Conservation (phyloP, 164 flowering plant genomes). For the Tinospora cordifolia region DNA sequence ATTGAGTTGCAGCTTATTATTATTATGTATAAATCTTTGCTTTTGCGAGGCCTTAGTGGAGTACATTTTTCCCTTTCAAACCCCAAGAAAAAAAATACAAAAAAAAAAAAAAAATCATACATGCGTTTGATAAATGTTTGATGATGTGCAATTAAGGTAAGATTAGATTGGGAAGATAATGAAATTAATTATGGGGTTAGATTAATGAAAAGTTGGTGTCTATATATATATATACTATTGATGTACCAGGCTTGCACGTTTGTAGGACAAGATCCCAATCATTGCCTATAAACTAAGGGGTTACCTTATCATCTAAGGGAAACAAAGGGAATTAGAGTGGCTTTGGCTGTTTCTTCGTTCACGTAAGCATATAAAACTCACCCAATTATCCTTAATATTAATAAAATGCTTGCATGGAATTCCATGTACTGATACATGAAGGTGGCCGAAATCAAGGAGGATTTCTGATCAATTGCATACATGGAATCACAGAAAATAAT, state of each 20-base stretch:
- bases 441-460: slow-evolving; percentile 4
- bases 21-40: too few relatives aligned
- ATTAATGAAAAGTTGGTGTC: too few relatives aligned
- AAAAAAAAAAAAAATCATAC: too few relatives aligned
- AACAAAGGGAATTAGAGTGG: neutral
- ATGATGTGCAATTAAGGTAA: too few relatives aligned
- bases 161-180: too few relatives aligned
- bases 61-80: too few relatives aligned
- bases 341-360: neutral
- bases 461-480: neutral
- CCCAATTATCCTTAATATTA: neutral
- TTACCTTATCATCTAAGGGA: neutral
- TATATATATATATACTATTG: neutral
- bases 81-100: too few relatives aligned
- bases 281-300: neutral
- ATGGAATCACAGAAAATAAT: neutral
- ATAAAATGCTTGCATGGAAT: neutral
- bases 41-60: too few relatives aligned
- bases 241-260: neutral
- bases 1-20: too few relatives aligned
- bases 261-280: slow-evolving; percentile 1
- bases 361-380: neutral
- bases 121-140: too few relatives aligned
- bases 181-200: too few relatives aligned
- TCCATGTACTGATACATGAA: neutral